These are phyloP conservation scores for Pelargonium citronellum DNA, from an alignment of 441 rosid genomes.

Conservation along the genomic window DNA sequence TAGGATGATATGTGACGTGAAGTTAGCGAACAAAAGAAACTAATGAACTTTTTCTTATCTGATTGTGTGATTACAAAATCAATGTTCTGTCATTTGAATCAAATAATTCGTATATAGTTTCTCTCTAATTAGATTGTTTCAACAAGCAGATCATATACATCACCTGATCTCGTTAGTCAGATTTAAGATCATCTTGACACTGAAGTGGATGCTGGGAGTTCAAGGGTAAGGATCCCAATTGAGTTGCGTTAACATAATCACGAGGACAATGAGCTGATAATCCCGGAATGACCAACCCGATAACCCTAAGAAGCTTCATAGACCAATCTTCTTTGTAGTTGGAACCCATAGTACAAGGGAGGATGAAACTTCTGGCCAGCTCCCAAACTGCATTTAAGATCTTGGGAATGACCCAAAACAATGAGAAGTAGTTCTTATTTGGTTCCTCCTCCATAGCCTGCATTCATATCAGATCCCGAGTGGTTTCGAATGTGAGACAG, in stretches of 20 bases:
- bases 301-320: constrained; percentile 32
- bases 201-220: constrained; percentile 1
- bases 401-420: constrained; percentile 26
- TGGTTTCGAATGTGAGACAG: not conserved
- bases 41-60: no score
- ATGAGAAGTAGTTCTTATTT: constrained; percentile 45
- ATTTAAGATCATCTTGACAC: not conserved
- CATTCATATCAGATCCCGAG: not conserved
- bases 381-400: constrained; percentile 37
- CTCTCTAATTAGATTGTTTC: no score
- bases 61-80: no score
- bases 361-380: constrained; percentile 52
- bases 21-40: no score
- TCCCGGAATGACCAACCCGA: constrained; percentile 54
- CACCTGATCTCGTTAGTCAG: not conserved
- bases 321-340: constrained; percentile 49
- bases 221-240: constrained; percentile 31
- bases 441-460: constrained; percentile 50
- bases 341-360: constrained; percentile 33
- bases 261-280: constrained; percentile 47
- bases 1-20: no score
- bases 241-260: constrained; percentile 57
- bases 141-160: no score
- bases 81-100: no score
- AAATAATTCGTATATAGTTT: no score